Base-by-base conservation (phyloP, 2,329 filamentous ascomycete genomes). In the Paraphoma sp. region DNA sequence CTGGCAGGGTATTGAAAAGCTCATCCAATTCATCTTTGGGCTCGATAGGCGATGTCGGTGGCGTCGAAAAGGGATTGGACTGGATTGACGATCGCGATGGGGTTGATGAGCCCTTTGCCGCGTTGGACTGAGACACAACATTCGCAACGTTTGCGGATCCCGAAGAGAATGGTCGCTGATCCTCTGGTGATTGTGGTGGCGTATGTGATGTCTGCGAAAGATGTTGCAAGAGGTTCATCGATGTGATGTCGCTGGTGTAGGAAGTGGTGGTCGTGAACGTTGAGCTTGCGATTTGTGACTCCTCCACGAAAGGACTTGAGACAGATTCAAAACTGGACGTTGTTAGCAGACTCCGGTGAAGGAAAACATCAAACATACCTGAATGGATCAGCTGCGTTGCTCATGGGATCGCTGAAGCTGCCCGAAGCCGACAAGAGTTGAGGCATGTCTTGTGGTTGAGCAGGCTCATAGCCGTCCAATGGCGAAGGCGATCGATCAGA, bases 41-140 rank as follows among this genome's bases (percentile, higher is more conserved):
- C 48, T 70, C 67, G 10, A 63, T 63, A 12, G 75, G 75, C 9
- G 75, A 77, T 12, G 74, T 74, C 8, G 75, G 75, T 4, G 75
- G 75, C 33, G 75, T 77, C 28, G 71, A 70, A 54, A 75, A 77
- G 3, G 70, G 72, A 49, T 73, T 72, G 8, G 74, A 76, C 45
- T 73, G 71, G 40, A 75, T 62, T 1, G 74, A 75, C 14, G 72
- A 70, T 45, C 62, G 62, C 17, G 74, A 75, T 18, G 72, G 74
- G 1, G 73, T 72, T 1, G 71, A 69, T 40, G 72, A 65, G 31
- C 54, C 63, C 48, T 74, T 74, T 31, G 69, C 43, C 10, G 67
- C 64, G 57, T 65, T 71, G 43, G 69, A 54, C 42, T 69, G 66
- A n/a, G 57, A 48, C 23, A 58, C 54, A 9, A 45, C 50, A 47